These are phyloP conservation scores for Neurospora sp. DNA, from an alignment of 495 filamentous ascomycete genomes.

Conservation along the genomic window DNA sequence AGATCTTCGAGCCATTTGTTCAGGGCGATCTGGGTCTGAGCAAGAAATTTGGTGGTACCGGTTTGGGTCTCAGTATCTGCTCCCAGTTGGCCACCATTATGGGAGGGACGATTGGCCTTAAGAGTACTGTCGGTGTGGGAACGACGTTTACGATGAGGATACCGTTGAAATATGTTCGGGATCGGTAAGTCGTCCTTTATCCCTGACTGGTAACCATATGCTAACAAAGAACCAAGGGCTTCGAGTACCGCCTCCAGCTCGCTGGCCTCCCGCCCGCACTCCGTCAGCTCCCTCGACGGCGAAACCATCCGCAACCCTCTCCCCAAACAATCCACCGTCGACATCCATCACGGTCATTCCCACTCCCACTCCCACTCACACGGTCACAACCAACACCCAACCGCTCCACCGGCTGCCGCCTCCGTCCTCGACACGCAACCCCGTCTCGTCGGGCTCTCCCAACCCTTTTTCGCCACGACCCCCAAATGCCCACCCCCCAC, in stretches of 20 bases:
- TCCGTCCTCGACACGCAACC: conserved; percentile 47
- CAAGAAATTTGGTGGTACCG: conserved; percentile 86
- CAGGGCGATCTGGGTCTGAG: conserved; percentile 82
- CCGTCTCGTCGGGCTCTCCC: conserved; percentile 70
- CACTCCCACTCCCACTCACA: neutral
- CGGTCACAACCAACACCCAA: neutral
- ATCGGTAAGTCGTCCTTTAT: conserved; percentile 37
- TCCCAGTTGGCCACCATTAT: conserved; percentile 75
- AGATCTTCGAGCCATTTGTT: conserved; percentile 89
- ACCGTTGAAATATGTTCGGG: conserved; percentile 66
- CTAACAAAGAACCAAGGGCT: conserved; percentile 29
- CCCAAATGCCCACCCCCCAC: conserved; percentile 26
- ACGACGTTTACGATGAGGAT: conserved; percentile 77
- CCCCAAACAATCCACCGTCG: conserved; percentile 17
- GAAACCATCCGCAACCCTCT: conserved; percentile 31
- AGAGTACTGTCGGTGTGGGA: conserved; percentile 63
- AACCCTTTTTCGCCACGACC: conserved; percentile 70
- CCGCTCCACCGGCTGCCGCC: conserved; percentile 1
- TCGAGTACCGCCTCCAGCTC: conserved; percentile 39
- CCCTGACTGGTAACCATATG: neutral
- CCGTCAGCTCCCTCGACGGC: conserved; percentile 65
- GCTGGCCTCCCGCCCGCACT: conserved; percentile 60
- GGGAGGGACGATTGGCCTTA: conserved; percentile 63
- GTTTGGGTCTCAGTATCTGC: conserved; percentile 84
- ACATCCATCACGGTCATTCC: conserved; percentile 11